Base-by-base conservation (phyloP, 306 rosid species). In the Pyrus pyrifolia region DNA sequence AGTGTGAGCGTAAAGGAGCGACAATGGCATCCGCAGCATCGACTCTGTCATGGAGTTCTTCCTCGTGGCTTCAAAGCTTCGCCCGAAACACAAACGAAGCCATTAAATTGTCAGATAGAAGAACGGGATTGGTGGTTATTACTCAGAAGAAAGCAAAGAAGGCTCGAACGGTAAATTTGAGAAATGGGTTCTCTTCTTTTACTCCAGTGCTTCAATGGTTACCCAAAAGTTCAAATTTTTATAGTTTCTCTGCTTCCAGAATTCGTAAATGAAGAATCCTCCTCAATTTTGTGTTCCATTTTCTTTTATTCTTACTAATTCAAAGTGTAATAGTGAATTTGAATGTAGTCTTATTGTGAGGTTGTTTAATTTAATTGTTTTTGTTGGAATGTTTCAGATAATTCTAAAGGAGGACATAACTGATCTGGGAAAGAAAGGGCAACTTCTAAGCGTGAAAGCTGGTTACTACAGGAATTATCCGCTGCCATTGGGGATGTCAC, bases 71-170 rank as follows among this genome's bases (percentile, higher is more conserved):
- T 12, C 87, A 82, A 59, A 83, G 65, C 77, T 69, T 89, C 46
- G 79, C 79, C 40, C 80, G 83, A 27, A 83, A 63, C 86, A 73
- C 77, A 35, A 87, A 83, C 21, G 83, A 80, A 80, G 71, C 80
- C 14, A 11, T 83, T 46, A 88, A 83, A 44, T 58, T 79, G 29
- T 55, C 89, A 10, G 80, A 63, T 68, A 83, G 80, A 68, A 76
- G 35, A 70, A 42, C 81, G 3, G 19, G 66, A 40, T 55, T 90
- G 66, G 78, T 77, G 29, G 68, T 95, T 83, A 66, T 89, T 18
- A 92, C 97, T 72, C 97, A 92, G 73, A 89, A 92, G 91, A 95
- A 92, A 72, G 71, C 97, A 11, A 82, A 78, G 84, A 95, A 92
- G 85, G 76, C 81, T 25, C 91, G 99, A 60, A 88, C 91, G 97